Base-by-base conservation (phyloP, 2,329 filamentous ascomycete genomes). In the Neofusicoccum cordaticola region DNA sequence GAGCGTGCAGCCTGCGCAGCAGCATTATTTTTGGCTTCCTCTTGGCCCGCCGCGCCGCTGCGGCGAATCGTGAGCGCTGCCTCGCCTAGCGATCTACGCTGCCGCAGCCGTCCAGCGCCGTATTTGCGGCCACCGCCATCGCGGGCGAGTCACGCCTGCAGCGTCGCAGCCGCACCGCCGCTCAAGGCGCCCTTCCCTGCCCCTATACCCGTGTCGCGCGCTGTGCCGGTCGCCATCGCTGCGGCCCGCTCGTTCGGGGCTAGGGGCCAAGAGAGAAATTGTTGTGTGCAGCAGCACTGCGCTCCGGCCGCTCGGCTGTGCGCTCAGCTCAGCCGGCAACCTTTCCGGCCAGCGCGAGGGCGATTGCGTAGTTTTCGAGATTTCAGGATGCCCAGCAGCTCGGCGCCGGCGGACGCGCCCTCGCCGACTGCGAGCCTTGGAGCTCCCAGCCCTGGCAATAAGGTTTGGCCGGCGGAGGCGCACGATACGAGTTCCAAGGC, bases 321-420 rank as follows among this genome's bases (percentile, higher is more conserved):
- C 56, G 56, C 56, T 47, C 27, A 35, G 56, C 27, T 22, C 56
- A 60, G 27, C 27, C 15, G 42, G 56, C 41, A 45, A 8, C 56
- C 56, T 22, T 35, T 60, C 56, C 58, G 42, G 31, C 56, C 31
- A 48, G 12, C 34, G 57, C 57, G 42, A 51, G 47, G 34, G 47
- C 47, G 58, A 62, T 51, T 62, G 58, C 58, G 58, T 62, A 62
- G 58, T 62, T 62, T 31, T 51, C 47, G 47, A 34, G 47, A 62
- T 62, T 62, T 62, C 58, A 50, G 47, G 58, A 41, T 34, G 37
- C 44, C 58, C 45, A 37, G 41, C 56, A 8, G 35, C 42, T 47
- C 56, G 56, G 56, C 41, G n/a, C 27, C 17, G 22, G 39, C 53
- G 39, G 53, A 34, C 37, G 17, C 35, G 34, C 9, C 13, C 19